A percentile compares a stretch with the other conserved stretches of the same genome.
Conservation (phyloP, 2,329 filamentous ascomycete species). For the Paraconiothyrium brasiliense region DNA sequence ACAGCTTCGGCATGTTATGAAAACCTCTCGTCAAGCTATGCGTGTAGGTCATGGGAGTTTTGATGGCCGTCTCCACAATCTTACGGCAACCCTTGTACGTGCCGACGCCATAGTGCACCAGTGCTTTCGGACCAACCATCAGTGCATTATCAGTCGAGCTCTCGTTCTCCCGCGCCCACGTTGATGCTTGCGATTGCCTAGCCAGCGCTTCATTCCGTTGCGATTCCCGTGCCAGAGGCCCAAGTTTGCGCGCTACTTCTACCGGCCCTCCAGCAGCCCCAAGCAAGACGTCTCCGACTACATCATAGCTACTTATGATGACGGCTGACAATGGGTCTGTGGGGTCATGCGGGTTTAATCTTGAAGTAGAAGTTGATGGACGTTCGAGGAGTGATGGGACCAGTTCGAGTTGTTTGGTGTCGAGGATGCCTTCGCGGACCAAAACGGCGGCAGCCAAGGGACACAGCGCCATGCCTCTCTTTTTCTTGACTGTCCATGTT, state of each 20-base stretch:
- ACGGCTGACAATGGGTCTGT: constrained; percentile 34
- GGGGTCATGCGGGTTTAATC: constrained; percentile 29
- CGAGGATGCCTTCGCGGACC: constrained; percentile 35
- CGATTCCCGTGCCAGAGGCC: constrained; percentile 17
- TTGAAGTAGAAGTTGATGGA: constrained; percentile 12
- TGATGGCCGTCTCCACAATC: constrained; percentile 75
- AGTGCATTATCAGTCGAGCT: constrained; percentile 2
- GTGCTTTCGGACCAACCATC: constrained; percentile 21
- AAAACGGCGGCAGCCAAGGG: constrained; percentile 41
- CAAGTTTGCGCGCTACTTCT: constrained; percentile 29
- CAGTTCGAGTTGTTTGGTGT: constrained; percentile 38
- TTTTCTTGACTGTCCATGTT: constrained; percentile 37
- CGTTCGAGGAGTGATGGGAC: constrained; percentile 20
- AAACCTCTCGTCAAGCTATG: constrained; percentile 83
- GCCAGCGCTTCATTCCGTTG: constrained; percentile 10
- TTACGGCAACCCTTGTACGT: constrained; percentile 72
- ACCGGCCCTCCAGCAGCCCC: constrained; percentile 35
- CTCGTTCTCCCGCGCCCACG: neutral
- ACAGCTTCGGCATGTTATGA: constrained; percentile 83
- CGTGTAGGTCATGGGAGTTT: constrained; percentile 82
- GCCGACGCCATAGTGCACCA: constrained; percentile 66
- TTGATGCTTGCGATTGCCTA: neutral
- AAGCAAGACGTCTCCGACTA: constrained; percentile 30
- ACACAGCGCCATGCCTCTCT: constrained; percentile 34
- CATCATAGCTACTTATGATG: constrained; percentile 33